A percentile compares a stretch with the other conserved stretches of the same genome.
Evolutionary conservation across 495 filamentous ascomycete genomes (phyloP).

Genomic region (Cladorrhinum samala): DNA sequence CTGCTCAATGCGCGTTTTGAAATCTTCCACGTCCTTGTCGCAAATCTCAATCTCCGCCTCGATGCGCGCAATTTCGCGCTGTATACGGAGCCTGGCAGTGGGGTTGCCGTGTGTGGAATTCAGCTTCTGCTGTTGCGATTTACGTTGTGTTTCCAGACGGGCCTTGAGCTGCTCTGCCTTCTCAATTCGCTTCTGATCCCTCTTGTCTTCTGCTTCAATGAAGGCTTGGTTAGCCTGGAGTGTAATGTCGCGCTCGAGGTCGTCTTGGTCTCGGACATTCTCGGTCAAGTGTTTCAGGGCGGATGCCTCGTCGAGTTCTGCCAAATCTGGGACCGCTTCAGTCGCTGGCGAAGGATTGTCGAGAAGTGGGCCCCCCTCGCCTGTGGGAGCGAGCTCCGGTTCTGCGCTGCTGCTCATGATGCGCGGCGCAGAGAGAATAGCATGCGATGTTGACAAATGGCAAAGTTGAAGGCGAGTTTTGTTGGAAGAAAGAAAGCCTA

Average conservation of each 20-base stretch:
- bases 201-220: slow-evolving; percentile 76
- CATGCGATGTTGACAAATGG: too few species aligned
- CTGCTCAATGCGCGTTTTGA: slow-evolving; percentile 69
- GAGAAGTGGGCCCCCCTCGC: too few species aligned
- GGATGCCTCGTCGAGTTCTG: slow-evolving; percentile 46
- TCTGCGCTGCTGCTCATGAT: neutral
- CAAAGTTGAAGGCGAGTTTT: too few species aligned
- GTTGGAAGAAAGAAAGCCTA: too few species aligned
- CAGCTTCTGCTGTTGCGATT: slow-evolving; percentile 38
- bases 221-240: slow-evolving; percentile 69
- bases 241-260: slow-evolving; percentile 70
- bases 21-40: slow-evolving; percentile 66
- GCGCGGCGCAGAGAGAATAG: too few species aligned
- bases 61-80: slow-evolving; percentile 58
- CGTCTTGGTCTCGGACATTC: slow-evolving; percentile 76
- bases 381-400: neutral
- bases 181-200: slow-evolving; percentile 78
- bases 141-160: slow-evolving; percentile 39
- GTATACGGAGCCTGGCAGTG: slow-evolving; percentile 38
- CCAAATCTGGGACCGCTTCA: neutral
- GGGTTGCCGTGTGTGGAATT: slow-evolving; percentile 33
- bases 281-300: slow-evolving; percentile 63
- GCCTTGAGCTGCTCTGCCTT: slow-evolving; percentile 61
- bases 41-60: slow-evolving; percentile 54
- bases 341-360: too few species aligned